Evolutionary conservation across 148 eudicot species (phyloP).

Genomic region (Persicaria tinctoria): DNA sequence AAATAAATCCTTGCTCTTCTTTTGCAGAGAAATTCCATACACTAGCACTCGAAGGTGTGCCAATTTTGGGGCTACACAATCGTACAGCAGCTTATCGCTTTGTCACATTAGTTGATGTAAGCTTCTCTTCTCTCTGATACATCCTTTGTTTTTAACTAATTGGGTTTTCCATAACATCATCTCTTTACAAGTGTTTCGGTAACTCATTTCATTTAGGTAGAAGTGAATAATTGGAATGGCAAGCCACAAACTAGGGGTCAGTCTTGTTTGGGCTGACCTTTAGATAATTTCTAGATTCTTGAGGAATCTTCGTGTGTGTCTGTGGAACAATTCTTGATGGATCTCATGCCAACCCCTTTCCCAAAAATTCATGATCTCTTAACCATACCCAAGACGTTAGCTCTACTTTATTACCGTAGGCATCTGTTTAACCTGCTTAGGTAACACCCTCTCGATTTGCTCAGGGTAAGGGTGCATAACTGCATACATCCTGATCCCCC

Average conservation of each 20-base stretch:
- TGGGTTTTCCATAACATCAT: neutral
- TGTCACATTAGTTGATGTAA: constrained; percentile 87
- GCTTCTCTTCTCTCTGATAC: constrained; percentile 27
- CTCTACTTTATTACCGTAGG: no score
- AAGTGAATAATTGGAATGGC: neutral
- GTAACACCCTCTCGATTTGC: no score
- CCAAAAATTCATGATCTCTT: no score
- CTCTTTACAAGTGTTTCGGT: neutral
- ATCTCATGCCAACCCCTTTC: neutral
- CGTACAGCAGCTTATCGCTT: constrained; percentile 93
- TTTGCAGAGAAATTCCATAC: constrained; percentile 79
- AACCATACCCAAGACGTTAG: no score
- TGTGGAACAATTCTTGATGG: no score
- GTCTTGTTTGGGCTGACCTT: neutral
- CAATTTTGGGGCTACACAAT: constrained; percentile 70
- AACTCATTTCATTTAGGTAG: no score
- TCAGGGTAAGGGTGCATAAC: no score
- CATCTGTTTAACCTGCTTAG: no score
- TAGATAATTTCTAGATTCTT: neutral
- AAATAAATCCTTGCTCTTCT: neutral
- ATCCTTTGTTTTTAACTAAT: neutral
- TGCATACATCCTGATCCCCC: no score
- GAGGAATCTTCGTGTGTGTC: no score
- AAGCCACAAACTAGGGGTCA: neutral
- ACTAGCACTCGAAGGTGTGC: constrained; percentile 74